A percentile compares a stretch with the other conserved stretches of the same genome.
phyloP scores from a whole-genome alignment of 2,329 filamentous ascomycete genomes.

The Coleophoma eucalyptorum region DNA sequence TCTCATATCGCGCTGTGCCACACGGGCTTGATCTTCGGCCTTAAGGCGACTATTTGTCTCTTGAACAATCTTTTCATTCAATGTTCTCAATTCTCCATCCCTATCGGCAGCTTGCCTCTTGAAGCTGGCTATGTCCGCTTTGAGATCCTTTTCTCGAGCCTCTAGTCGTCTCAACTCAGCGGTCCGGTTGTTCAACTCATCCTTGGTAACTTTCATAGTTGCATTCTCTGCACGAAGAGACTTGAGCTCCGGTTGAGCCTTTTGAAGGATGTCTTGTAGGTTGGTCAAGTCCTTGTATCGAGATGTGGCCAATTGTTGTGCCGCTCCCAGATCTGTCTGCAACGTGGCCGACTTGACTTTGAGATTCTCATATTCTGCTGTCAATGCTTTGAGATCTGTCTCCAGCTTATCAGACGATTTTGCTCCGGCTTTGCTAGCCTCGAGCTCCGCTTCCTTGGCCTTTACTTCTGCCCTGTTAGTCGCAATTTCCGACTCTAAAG shows the following conservation, averaged over 20 bases:
- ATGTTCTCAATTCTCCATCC: slow-evolving; percentile 70
- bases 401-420: slow-evolving; percentile 23
- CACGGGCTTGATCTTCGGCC: slow-evolving; percentile 74
- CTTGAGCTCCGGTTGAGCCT: slow-evolving; percentile 82
- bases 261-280: slow-evolving; percentile 73
- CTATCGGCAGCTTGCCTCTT: slow-evolving; percentile 70
- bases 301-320: slow-evolving; percentile 80
- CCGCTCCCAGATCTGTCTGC: slow-evolving; percentile 79
- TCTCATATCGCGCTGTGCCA: slow-evolving; percentile 72
- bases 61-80: slow-evolving; percentile 75
- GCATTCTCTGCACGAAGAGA: slow-evolving; percentile 73
- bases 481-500: slow-evolving; percentile 68
- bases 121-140: slow-evolving; percentile 65
- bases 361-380: slow-evolving; percentile 59
- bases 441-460: slow-evolving; percentile 66
- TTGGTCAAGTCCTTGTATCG: slow-evolving; percentile 87
- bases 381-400: slow-evolving; percentile 31
- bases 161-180: slow-evolving; percentile 73
- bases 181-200: slow-evolving; percentile 62
- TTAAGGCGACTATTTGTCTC: slow-evolving; percentile 69
- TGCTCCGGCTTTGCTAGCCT: slow-evolving; percentile 23
- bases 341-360: slow-evolving; percentile 66
- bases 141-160: slow-evolving; percentile 76
- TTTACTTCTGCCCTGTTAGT: slow-evolving; percentile 23
- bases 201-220: slow-evolving; percentile 68